Conservation (phyloP, 148 eudicot genomes). For the Silene uniflora region DNA sequence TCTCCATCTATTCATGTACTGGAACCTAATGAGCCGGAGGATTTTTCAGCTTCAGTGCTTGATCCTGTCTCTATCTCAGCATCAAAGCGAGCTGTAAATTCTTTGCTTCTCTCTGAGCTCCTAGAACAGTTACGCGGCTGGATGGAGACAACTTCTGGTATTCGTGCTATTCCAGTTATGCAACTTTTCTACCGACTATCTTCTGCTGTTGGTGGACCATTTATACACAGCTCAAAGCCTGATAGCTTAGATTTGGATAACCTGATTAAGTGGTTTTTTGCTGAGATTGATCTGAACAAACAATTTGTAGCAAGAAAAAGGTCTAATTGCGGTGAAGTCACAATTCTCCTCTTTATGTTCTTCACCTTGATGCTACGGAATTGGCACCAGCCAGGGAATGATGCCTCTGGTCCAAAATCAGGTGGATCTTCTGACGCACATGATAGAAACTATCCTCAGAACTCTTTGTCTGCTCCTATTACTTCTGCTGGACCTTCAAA, state of each 20-base stretch:
- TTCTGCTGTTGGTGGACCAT: slow-evolving; percentile 97
- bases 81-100: slow-evolving; percentile 91
- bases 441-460: slow-evolving; percentile 51
- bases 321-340: slow-evolving; percentile 79
- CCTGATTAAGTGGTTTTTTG: slow-evolving; percentile 85
- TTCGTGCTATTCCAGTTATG: slow-evolving; percentile 91
- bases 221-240: slow-evolving; percentile 66
- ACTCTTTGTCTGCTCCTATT: slow-evolving; percentile 36
- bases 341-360: slow-evolving; percentile 91
- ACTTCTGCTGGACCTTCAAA: slow-evolving; percentile 40
- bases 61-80: slow-evolving; percentile 97
- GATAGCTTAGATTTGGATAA: slow-evolving; percentile 85
- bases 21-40: slow-evolving; percentile 73
- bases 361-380: slow-evolving; percentile 94
- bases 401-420: slow-evolving; percentile 55
- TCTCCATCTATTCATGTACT: slow-evolving; percentile 76
- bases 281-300: slow-evolving; percentile 67
- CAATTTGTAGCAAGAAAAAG: slow-evolving; percentile 69
- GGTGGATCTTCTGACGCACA: slow-evolving; percentile 61
- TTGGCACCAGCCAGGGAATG: slow-evolving; percentile 98
- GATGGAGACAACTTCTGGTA: slow-evolving; percentile 89
- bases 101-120: slow-evolving; percentile 86
- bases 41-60: slow-evolving; percentile 58
- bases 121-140: slow-evolving; percentile 86
- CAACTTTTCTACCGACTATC: slow-evolving; percentile 92